Conservation (phyloP, 1,284 basidiomycete genomes). For the Cerrena zonata region DNA sequence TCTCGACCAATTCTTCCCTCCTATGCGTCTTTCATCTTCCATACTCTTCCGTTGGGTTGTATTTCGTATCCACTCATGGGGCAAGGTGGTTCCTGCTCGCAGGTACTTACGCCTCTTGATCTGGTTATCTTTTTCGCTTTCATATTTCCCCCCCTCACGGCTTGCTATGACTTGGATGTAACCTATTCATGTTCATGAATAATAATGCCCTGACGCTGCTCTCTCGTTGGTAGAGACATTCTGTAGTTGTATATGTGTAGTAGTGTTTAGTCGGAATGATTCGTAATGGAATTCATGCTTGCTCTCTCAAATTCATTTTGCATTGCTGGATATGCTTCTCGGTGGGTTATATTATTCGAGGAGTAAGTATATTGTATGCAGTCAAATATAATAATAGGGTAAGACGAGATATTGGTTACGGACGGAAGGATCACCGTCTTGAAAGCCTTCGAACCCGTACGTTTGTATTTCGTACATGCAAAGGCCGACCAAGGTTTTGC, state of each 20-base stretch:
- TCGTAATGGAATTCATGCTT: slow-evolving; percentile 1
- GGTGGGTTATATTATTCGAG: too few relatives aligned
- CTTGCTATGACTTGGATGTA: slow-evolving; percentile 1
- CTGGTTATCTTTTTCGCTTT: neutral
- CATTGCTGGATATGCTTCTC: too few relatives aligned
- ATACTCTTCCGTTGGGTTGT: too few relatives aligned
- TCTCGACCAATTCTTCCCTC: neutral
- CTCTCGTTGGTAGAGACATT: neutral
- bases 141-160: neutral
- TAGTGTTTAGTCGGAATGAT: slow-evolving; percentile 1
- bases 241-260: slow-evolving; percentile 2
- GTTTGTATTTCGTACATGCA: too few relatives aligned
- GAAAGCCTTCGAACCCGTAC: too few relatives aligned
- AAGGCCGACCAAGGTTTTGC: too few relatives aligned
- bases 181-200: neutral
- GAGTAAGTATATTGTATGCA: too few relatives aligned
- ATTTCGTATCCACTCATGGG: neutral
- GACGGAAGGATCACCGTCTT: too few relatives aligned
- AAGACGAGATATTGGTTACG: too few relatives aligned
- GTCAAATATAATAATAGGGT: too few relatives aligned
- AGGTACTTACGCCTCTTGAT: neutral
- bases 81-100: neutral
- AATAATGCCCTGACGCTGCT: neutral
- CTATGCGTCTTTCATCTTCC: slow-evolving; percentile 1
- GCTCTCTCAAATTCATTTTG: neutral